These are phyloP conservation scores for Capsicum rhomboideum DNA, from an alignment of 257 asterid species.

Conservation along the genomic window DNA sequence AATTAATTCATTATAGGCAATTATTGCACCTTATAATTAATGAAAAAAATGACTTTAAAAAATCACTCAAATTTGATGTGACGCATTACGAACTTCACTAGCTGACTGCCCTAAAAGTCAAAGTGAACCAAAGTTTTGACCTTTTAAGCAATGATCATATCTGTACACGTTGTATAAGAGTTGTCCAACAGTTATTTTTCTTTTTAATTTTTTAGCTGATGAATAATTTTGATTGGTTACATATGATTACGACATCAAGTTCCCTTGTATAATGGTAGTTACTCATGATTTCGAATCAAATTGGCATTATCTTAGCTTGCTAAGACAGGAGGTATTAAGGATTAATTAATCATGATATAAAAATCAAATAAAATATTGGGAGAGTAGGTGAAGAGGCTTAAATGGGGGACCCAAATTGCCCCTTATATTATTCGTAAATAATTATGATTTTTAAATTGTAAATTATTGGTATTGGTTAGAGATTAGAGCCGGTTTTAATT, in stretches of 20 bases:
- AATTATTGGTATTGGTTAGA: not conserved
- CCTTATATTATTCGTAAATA: not conserved
- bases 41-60: not conserved
- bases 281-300: slow-evolving; percentile 29
- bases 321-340: slow-evolving; percentile 1
- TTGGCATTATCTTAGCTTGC: slow-evolving; percentile 6
- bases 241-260: slow-evolving; percentile 1
- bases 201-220: not conserved
- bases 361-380: not conserved
- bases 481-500: not conserved
- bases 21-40: not conserved
- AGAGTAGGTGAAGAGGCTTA: slow-evolving; percentile 13
- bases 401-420: slow-evolving; percentile 1
- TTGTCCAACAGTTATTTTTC: not conserved
- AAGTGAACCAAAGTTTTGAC: slow-evolving; percentile 27
- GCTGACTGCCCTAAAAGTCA: slow-evolving; percentile 29
- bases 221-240: slow-evolving; percentile 2
- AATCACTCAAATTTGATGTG: not conserved
- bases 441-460: not conserved
- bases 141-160: slow-evolving; percentile 12
- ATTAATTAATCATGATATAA: not conserved
- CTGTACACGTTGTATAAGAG: slow-evolving; percentile 16
- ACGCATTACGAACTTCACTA: not conserved
- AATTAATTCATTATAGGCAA: too few species aligned
- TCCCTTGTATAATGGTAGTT: slow-evolving; percentile 13